Conservation (phyloP, 345 rosid genomes). For the Bruguiera parviflora region DNA sequence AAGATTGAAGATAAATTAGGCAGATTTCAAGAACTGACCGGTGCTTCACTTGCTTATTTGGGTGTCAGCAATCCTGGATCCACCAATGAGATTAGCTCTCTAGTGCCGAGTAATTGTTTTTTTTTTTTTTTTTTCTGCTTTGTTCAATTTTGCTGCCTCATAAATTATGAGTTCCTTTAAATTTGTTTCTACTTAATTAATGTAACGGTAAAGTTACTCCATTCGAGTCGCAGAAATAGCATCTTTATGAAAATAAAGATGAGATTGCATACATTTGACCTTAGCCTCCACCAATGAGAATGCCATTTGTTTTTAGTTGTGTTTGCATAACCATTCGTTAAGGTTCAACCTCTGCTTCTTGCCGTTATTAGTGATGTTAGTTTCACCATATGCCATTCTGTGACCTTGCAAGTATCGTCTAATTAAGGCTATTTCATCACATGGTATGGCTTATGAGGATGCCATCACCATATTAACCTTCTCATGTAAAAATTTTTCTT, state of each 20-base stretch:
- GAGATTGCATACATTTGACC: no score
- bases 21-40: slow-evolving; percentile 63
- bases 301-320: no score
- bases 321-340: no score
- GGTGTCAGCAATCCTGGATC: slow-evolving; percentile 72
- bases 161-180: neutral
- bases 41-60: slow-evolving; percentile 65
- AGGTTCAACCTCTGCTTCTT: no score
- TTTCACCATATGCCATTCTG: neutral
- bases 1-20: slow-evolving; percentile 74
- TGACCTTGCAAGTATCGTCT: neutral
- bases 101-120: slow-evolving; percentile 55
- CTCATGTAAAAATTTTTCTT: neutral
- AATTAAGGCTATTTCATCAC: neutral
- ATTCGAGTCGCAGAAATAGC: no score
- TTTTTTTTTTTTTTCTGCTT: neutral
- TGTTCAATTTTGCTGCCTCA: neutral
- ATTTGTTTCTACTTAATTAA: neutral
- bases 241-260: no score
- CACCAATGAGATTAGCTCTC: slow-evolving; percentile 39
- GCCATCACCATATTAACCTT: neutral
- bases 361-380: no score
- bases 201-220: no score
- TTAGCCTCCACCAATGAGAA: neutral
- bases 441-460: neutral